Percentiles rank a stretch among this genome's conserved stretches.
Conservation (phyloP, 805 yeast genomes). For the Allodekkera sacchari region DNA sequence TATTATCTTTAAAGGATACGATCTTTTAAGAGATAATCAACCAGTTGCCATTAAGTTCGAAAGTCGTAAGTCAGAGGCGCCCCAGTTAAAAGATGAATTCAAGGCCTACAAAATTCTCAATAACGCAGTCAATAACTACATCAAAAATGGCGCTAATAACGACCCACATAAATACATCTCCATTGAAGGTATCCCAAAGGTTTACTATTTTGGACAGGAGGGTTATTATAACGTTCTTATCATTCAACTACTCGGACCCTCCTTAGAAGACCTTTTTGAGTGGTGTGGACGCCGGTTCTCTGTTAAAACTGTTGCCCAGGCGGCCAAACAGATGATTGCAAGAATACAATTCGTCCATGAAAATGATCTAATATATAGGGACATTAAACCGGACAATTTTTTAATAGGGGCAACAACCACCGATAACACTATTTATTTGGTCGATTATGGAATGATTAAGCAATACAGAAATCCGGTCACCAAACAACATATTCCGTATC, state of each 20-base stretch:
- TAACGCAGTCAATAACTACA: conserved; percentile 34
- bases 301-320: conserved; percentile 62
- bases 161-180: conserved; percentile 16
- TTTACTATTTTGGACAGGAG: conserved; percentile 79
- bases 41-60: conserved; percentile 74
- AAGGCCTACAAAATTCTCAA: conserved; percentile 67
- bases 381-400: conserved; percentile 79
- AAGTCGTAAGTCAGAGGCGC: conserved; percentile 74
- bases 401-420: conserved; percentile 54
- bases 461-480: conserved; percentile 76
- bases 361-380: conserved; percentile 70
- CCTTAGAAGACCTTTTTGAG: conserved; percentile 75
- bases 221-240: conserved; percentile 73
- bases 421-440: conserved; percentile 57
- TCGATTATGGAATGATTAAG: conserved; percentile 84
- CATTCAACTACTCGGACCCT: conserved; percentile 75
- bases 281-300: conserved; percentile 79
- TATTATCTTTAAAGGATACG: conserved; percentile 74
- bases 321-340: conserved; percentile 71
- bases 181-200: conserved; percentile 65
- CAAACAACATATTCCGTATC: conserved; percentile 73
- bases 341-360: conserved; percentile 68
- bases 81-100: conserved; percentile 75
- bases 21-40: conserved; percentile 48
- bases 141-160: conserved; percentile 18